These are phyloP conservation scores for Agastache rugosa DNA, from an alignment of 257 asterid species.

Conservation along the genomic window DNA sequence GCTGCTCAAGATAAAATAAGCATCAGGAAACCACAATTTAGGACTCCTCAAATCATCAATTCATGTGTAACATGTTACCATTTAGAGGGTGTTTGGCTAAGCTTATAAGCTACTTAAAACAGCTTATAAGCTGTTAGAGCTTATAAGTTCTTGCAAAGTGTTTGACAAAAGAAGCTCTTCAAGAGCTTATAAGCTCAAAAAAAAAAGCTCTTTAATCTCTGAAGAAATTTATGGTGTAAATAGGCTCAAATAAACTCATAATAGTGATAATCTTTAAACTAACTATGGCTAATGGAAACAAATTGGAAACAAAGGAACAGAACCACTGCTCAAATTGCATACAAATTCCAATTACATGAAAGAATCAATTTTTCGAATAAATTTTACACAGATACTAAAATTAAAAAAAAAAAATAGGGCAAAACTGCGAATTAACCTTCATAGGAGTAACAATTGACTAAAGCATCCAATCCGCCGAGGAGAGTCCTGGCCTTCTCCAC, in stretches of 20 bases:
- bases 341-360: too few species aligned
- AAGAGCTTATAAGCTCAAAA: too few species aligned
- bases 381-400: neutral
- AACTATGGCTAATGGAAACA: neutral
- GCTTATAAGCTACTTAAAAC: too few species aligned
- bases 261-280: neutral
- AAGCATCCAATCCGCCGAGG: slow-evolving; percentile 75
- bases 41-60: neutral
- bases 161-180: too few species aligned
- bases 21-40: neutral
- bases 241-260: neutral
- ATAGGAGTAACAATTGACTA: slow-evolving; percentile 75
- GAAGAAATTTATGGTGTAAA: neutral
- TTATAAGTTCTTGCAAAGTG: too few species aligned
- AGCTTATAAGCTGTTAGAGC: too few species aligned
- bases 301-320: neutral
- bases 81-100: too few species aligned
- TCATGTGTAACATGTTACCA: neutral
- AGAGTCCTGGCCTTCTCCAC: slow-evolving; percentile 63
- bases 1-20: slow-evolving; percentile 2
- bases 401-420: neutral
- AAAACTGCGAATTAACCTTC: slow-evolving; percentile 57
- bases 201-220: too few species aligned
- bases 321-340: neutral
- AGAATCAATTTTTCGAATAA: too few species aligned